These are phyloP conservation scores for Metschnikowia aberdeeniae DNA, from an alignment of 805 yeast species.

Conservation along the genomic window DNA sequence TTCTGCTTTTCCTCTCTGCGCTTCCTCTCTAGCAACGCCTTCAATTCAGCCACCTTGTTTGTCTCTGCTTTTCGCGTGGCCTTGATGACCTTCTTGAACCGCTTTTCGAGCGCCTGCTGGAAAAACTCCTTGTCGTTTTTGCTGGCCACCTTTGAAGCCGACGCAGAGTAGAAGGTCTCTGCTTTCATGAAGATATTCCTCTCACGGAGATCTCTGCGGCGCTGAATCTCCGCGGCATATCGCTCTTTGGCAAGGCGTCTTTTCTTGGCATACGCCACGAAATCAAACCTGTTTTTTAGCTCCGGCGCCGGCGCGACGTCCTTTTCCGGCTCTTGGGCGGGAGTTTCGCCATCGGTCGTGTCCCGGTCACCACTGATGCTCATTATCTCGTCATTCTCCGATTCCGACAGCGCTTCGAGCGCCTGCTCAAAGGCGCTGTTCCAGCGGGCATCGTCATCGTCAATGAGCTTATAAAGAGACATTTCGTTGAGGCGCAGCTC, in stretches of 20 bases:
- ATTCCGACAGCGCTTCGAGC: constrained; percentile 17
- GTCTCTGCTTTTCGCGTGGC: constrained; percentile 28
- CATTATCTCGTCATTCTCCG: constrained; percentile 22
- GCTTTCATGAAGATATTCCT: constrained; percentile 35
- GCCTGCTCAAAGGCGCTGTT: constrained; percentile 24
- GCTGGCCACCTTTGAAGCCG: constrained; percentile 24
- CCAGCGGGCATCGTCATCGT: constrained; percentile 34
- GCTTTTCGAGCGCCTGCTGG: constrained; percentile 20
- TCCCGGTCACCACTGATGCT: constrained; percentile 16
- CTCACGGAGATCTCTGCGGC: constrained; percentile 20
- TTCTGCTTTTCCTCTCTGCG: constrained; percentile 27
- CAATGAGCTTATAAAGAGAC: constrained; percentile 62
- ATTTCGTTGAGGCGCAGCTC: constrained; percentile 80
- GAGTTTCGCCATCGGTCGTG: neutral
- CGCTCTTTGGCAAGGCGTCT: constrained; percentile 38
- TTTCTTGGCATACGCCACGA: constrained; percentile 52
- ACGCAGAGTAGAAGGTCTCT: constrained; percentile 36
- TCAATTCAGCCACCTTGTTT: constrained; percentile 13
- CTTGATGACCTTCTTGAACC: constrained; percentile 30
- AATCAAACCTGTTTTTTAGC: constrained; percentile 39
- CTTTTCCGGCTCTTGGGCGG: neutral
- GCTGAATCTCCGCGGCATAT: constrained; percentile 20
- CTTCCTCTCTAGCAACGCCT: constrained; percentile 16
- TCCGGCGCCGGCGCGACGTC: neutral
- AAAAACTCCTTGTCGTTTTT: constrained; percentile 22